Percentiles rank a stretch among this genome's conserved stretches.
These are phyloP conservation scores for Cercospora nicotianae DNA, from an alignment of 2,329 filamentous ascomycete genomes.

Conservation along the genomic window DNA sequence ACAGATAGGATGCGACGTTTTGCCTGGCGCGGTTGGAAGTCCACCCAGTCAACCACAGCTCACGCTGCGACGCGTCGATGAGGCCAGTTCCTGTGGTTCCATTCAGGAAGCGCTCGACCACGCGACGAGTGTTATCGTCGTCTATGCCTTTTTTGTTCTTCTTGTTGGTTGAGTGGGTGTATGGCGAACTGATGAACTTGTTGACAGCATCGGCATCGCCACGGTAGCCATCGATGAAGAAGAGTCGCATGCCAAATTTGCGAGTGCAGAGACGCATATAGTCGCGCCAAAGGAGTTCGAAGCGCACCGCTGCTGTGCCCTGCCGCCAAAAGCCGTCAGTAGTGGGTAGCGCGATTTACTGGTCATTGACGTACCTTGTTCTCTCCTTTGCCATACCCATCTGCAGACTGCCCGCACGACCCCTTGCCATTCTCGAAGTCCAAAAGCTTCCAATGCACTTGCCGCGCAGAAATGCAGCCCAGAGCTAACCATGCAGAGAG, in stretches of 20 bases:
- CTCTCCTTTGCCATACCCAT: constrained; percentile 68
- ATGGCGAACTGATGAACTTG: constrained; percentile 40
- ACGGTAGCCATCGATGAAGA: constrained; percentile 64
- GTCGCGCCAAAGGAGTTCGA: constrained; percentile 76
- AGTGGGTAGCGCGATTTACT: no score
- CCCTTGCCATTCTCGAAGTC: constrained; percentile 66
- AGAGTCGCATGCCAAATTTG: constrained; percentile 68
- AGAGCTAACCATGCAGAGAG: constrained; percentile 71
- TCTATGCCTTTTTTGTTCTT: constrained; percentile 49
- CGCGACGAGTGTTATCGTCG: constrained; percentile 39
- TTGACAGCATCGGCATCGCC: constrained; percentile 40
- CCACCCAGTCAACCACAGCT: constrained; percentile 73
- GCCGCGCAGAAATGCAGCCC: constrained; percentile 70
- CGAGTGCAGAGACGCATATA: constrained; percentile 75
- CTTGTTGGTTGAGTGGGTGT: constrained; percentile 35
- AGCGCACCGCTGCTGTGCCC: constrained; percentile 67
- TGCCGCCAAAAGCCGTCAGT: neutral
- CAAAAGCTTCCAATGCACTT: constrained; percentile 67
- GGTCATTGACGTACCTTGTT: constrained; percentile 49
- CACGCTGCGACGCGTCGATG: constrained; percentile 74
- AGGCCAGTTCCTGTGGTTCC: constrained; percentile 74
- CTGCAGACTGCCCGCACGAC: constrained; percentile 42
- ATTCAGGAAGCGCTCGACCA: constrained; percentile 59
- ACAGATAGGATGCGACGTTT: constrained; percentile 72
- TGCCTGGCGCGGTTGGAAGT: constrained; percentile 75